Base-by-base conservation (phyloP, 805 yeast genomes). In the Diddensiella transvaalensis region DNA sequence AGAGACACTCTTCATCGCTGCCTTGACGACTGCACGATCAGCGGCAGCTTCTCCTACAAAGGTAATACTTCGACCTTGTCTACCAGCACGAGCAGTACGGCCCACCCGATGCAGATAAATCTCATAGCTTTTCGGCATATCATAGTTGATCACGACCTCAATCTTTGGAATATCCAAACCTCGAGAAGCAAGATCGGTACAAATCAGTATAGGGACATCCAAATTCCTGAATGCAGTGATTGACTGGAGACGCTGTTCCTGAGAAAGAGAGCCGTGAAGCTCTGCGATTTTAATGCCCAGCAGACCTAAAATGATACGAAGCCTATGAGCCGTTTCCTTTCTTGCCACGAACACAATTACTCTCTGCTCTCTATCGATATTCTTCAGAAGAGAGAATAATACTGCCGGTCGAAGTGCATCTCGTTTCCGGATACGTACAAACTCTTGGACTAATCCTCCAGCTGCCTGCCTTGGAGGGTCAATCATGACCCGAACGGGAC, bases 91-190 rank as follows among this genome's bases (percentile, higher is more conserved):
- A 6, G 99, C 99, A 47, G 98, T 93, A 77, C 99, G 87, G 70
- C 99, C 99, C 51, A 93, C 96, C 75, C 99, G 85, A 71, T 93
- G 99, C 60, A 93, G 74, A 67, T 93, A 93, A 33, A 91, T 78
- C 56, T 93, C 99, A 61, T 86, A 83, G 24, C 86, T 75, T 66
- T 87, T 87, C 44, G 99, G 99, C 95, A 93, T 87, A 63, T 93
- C 99, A 67, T 76, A 93, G 69, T 93, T 93, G 62, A 93, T 78
- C 41, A 93, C 99, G 51, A 85, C 82, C 66, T 90, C 98, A 65
- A 93, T 90, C 69, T 91, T 91, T 53, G 98, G 98, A 62, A 93
- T 93, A 85, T 93, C 99, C 64, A 93, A 77, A 77, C 99, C 99
- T 80, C 99, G 86, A 23, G 99, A 91, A 1, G 99, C 99, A 66